Conservation (phyloP, 2,329 filamentous ascomycete genomes). For the Spiromastix sp. region DNA sequence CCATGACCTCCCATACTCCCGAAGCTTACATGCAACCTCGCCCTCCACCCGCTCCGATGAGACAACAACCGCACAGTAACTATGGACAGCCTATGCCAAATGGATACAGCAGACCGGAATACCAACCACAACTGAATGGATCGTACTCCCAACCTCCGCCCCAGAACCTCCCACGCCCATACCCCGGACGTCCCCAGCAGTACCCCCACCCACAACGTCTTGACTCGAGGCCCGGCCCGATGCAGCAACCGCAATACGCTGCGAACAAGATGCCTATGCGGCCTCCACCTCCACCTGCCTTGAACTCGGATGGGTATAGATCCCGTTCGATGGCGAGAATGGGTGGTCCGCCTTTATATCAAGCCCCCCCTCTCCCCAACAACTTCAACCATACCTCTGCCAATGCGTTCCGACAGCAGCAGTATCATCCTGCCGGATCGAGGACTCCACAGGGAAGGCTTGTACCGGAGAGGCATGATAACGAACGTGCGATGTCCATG, state of each 20-base stretch:
- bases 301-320: conserved; percentile 77
- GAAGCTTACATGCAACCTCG: conserved; percentile 34
- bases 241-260: conserved; percentile 44
- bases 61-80: conserved; percentile 35
- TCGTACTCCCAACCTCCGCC: conserved; percentile 40
- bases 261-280: conserved; percentile 50
- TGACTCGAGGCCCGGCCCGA: conserved; percentile 46
- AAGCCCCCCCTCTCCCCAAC: conserved; percentile 50
- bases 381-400: conserved; percentile 58
- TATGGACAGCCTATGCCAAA: conserved; percentile 30
- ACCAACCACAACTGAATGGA: conserved; percentile 26
- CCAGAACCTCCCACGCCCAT: conserved; percentile 51
- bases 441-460: conserved; percentile 87
- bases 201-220: conserved; percentile 64
- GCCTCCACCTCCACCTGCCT: conserved; percentile 54
- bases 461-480: conserved; percentile 83
- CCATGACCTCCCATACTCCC: conserved; percentile 52
- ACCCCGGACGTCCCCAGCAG: conserved; percentile 55
- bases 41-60: conserved; percentile 19
- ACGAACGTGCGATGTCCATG: conserved; percentile 95
- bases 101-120: conserved; percentile 29
- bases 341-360: conserved; percentile 63
- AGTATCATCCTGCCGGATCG: conserved; percentile 53
- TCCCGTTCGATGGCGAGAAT: conserved; percentile 84
- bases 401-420: conserved; percentile 67